A percentile compares a stretch with the other conserved stretches of the same genome.
Conservation (phyloP, 176 grass and related monocot species). For the Musa beccarii region DNA sequence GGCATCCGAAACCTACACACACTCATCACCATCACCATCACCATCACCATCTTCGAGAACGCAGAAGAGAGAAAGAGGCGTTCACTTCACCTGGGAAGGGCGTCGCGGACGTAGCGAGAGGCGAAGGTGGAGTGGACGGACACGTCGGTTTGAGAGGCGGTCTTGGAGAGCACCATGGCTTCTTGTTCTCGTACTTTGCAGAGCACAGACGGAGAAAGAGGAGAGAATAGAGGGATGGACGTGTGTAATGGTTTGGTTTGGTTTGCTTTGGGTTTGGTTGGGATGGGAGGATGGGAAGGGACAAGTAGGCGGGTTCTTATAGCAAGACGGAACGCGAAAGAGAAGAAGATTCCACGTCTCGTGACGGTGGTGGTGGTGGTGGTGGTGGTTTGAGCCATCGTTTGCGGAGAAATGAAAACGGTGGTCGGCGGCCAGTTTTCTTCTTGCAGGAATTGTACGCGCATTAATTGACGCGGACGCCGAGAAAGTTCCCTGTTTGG, state of each 20-base stretch:
- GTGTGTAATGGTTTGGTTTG: neutral
- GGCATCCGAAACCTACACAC: constrained; percentile 66
- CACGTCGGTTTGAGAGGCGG: constrained; percentile 54
- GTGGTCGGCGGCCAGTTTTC: neutral
- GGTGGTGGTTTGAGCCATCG: too few species aligned
- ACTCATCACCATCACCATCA: neutral
- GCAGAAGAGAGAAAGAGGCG: neutral
- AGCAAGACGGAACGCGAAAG: neutral
- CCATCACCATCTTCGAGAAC: neutral
- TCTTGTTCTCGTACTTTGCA: neutral
- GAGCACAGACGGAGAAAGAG: too few species aligned
- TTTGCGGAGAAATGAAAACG: neutral
- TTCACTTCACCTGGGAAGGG: constrained; percentile 51
- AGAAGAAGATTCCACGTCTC: neutral
- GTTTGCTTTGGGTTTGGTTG: neutral
- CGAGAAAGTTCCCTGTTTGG: too few species aligned
- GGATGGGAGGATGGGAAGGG: neutral
- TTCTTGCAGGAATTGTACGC: too few species aligned
- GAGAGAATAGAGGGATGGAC: too few species aligned
- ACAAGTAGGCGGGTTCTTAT: neutral
- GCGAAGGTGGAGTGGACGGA: constrained; percentile 95
- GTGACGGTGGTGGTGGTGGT: neutral
- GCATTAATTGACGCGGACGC: too few species aligned
- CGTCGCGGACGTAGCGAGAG: constrained; percentile 75
- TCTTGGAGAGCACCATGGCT: constrained; percentile 51